These are phyloP conservation scores for Stagonosporopsis chrysanthemi DNA, from an alignment of 2,329 filamentous ascomycete species.

Conservation along the genomic window DNA sequence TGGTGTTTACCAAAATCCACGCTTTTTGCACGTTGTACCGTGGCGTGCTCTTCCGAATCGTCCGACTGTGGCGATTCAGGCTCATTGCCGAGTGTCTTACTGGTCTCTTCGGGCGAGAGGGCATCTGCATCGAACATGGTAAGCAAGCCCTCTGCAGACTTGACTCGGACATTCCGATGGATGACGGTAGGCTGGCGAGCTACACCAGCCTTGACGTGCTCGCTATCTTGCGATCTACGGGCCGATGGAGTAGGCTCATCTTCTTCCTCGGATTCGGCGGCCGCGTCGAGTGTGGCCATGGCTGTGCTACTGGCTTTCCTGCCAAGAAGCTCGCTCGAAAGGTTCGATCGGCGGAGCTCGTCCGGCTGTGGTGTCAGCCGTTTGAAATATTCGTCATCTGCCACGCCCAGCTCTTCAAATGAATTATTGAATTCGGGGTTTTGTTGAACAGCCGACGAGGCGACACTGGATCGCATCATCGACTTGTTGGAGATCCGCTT, in stretches of 20 bases:
- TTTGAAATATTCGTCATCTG: slow-evolving; percentile 78
- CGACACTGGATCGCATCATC: slow-evolving; percentile 56
- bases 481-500: slow-evolving; percentile 57
- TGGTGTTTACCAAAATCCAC: slow-evolving; percentile 72
- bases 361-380: slow-evolving; percentile 59
- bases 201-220: slow-evolving; percentile 60
- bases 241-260: slow-evolving; percentile 29
- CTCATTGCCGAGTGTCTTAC: slow-evolving; percentile 41
- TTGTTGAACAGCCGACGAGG: slow-evolving; percentile 51
- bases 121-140: slow-evolving; percentile 57
- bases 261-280: slow-evolving; percentile 54
- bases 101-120: slow-evolving; percentile 34
- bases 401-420: slow-evolving; percentile 71
- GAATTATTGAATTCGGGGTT: slow-evolving; percentile 64
- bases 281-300: slow-evolving; percentile 46
- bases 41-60: slow-evolving; percentile 31
- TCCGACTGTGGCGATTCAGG: slow-evolving; percentile 43
- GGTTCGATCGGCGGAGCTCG: slow-evolving; percentile 48
- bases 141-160: slow-evolving; percentile 67
- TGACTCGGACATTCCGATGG: slow-evolving; percentile 64
- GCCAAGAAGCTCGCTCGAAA: slow-evolving; percentile 35
- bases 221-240: slow-evolving; percentile 41
- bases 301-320: slow-evolving; percentile 56
- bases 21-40: slow-evolving; percentile 72
- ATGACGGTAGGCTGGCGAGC: slow-evolving; percentile 70